Percentiles rank a stretch among this genome's conserved stretches.
Conservation (phyloP, 2,329 filamentous ascomycete species). For the Fusarium tjaetaba region DNA sequence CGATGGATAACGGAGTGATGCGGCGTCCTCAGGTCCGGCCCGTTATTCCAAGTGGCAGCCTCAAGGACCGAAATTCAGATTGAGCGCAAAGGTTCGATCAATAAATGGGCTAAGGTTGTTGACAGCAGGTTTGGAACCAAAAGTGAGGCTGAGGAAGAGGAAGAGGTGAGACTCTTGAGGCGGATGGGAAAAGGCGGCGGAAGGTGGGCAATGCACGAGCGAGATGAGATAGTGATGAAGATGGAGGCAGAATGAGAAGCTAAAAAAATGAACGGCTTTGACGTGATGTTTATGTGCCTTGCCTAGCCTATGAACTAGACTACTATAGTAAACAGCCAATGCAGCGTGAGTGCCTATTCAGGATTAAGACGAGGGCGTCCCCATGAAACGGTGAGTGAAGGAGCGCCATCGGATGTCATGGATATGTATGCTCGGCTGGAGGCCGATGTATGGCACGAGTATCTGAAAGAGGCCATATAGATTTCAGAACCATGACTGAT, state of each 20-base stretch:
- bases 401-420: conserved; percentile 13
- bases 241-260: conserved; percentile 5
- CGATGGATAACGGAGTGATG: conserved; percentile 1
- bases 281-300: conserved; percentile 31
- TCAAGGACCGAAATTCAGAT: neutral
- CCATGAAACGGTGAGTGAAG: conserved; percentile 26
- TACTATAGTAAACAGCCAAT: conserved; percentile 9
- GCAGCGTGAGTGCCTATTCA: conserved; percentile 26
- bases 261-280: conserved; percentile 14
- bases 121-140: neutral
- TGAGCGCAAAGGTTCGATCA: neutral
- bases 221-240: conserved; percentile 12
- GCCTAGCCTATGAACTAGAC: conserved; percentile 17
- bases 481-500: neutral
- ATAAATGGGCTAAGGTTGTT: neutral
- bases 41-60: neutral
- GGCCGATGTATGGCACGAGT: conserved; percentile 8
- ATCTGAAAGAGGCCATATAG: neutral
- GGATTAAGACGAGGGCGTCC: conserved; percentile 27
- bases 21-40: neutral
- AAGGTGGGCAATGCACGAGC: conserved; percentile 9
- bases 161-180: neutral
- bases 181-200: conserved; percentile 11
- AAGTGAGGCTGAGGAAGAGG: neutral
- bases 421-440: conserved; percentile 15